A percentile compares a stretch with the other conserved stretches of the same genome.
These are phyloP conservation scores for Camellia lanceoleosa DNA, from an alignment of 148 eudicot genomes.

Conservation along the genomic window DNA sequence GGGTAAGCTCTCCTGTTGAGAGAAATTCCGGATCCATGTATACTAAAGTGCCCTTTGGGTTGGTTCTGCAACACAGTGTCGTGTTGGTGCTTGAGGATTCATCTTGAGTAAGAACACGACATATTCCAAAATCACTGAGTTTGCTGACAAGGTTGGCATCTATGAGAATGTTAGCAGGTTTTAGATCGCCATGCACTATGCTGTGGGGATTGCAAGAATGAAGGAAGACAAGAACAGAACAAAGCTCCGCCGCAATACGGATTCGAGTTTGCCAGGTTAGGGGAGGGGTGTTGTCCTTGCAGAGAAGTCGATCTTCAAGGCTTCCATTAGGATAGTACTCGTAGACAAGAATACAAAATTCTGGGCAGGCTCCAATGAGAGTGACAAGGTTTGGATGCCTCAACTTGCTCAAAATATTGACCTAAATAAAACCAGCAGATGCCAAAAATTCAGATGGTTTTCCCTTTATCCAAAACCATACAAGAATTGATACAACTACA, in stretches of 20 bases:
- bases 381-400: conserved; percentile 86
- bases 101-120: conserved; percentile 39
- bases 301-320: conserved; percentile 82
- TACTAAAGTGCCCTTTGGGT: conserved; percentile 65
- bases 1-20: conserved; percentile 63
- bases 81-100: conserved; percentile 40
- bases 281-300: conserved; percentile 71
- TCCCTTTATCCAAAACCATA: neutral
- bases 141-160: conserved; percentile 61
- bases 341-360: conserved; percentile 62
- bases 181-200: conserved; percentile 69
- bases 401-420: conserved; percentile 70
- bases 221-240: conserved; percentile 76
- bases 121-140: conserved; percentile 75
- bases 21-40: conserved; percentile 83
- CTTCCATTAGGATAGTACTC: conserved; percentile 87
- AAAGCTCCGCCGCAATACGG: conserved; percentile 76
- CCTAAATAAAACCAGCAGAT: conserved; percentile 35
- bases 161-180: conserved; percentile 70
- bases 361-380: conserved; percentile 82
- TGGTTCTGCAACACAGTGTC: conserved; percentile 35
- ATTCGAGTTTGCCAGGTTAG: conserved; percentile 82
- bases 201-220: conserved; percentile 61
- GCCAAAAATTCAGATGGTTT: conserved; percentile 1
- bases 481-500: neutral